A percentile compares a stretch with the other conserved stretches of the same genome.
Evolutionary conservation across 306 rosid species (phyloP).

Genomic region (Acacia confusa): DNA sequence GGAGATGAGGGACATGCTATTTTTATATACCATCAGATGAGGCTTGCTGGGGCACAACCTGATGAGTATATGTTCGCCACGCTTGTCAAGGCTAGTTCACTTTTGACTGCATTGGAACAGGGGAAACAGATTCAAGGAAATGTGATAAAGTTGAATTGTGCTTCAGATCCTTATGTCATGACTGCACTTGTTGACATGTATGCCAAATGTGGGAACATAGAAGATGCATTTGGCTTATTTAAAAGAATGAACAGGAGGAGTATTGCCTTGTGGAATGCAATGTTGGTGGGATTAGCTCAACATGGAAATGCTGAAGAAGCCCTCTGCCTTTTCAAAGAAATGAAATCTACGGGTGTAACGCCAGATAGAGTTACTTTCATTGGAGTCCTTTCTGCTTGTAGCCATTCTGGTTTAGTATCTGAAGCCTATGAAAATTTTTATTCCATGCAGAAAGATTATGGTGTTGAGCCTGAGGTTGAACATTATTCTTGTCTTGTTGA

Average conservation of each 20-base stretch:
- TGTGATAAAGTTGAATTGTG: background rate
- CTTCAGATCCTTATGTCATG: background rate
- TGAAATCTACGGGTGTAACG: background rate
- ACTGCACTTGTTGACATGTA: background rate
- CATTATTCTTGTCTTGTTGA: constrained; percentile 4
- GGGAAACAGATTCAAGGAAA: background rate
- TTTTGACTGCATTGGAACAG: background rate
- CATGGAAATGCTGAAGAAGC: constrained; percentile 4
- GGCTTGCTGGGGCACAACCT: background rate
- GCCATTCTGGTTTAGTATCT: constrained; percentile 1
- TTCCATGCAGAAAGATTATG: background rate
- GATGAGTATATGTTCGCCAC: constrained; percentile 3
- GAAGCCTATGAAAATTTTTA: background rate
- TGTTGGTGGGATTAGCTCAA: background rate
- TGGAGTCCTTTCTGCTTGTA: background rate
- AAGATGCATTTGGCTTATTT: background rate
- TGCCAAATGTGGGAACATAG: constrained; percentile 2
- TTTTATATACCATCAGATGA: background rate
- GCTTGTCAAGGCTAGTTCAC: background rate
- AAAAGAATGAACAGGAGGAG: background rate
- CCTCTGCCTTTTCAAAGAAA: background rate
- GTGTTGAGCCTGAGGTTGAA: background rate
- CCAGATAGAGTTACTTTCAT: background rate
- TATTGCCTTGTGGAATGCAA: background rate
- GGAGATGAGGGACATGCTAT: background rate